Percentiles rank a stretch among this genome's conserved stretches.
These are phyloP conservation scores for Penstemon newberryi DNA, from an alignment of 257 asterid species.

Conservation along the genomic window DNA sequence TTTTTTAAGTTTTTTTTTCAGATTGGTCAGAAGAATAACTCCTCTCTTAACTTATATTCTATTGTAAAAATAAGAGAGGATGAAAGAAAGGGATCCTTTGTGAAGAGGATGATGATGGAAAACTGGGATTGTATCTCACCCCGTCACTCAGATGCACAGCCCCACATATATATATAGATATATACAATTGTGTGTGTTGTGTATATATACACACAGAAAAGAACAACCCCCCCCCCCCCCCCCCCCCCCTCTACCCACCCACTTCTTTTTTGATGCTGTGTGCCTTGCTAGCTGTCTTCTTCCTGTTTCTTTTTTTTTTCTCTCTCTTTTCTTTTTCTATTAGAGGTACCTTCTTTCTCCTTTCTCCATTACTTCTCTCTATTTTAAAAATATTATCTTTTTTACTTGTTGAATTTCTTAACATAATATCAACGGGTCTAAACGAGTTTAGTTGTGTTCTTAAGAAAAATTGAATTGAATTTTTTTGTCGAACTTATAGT, in stretches of 20 bases:
- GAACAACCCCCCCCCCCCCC: background rate
- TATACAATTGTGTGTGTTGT: background rate
- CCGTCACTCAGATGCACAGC: background rate
- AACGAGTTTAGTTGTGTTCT: background rate
- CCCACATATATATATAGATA: constrained; percentile 15
- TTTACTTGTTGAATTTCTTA: background rate
- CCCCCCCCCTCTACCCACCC: background rate
- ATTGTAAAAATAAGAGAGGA: background rate
- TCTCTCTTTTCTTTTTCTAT: background rate
- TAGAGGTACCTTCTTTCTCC: constrained; percentile 9
- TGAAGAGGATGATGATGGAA: constrained; percentile 10
- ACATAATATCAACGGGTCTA: background rate
- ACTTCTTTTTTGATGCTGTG: background rate
- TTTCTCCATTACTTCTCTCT: background rate
- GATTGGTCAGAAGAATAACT: background rate
- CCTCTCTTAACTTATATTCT: background rate
- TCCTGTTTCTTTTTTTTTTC: background rate
- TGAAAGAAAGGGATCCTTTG: background rate
- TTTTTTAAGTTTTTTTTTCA: too few species aligned
- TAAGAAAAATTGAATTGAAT: too few species aligned
- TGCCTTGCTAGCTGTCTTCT: constrained; percentile 11
- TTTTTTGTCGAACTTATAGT: too few species aligned
- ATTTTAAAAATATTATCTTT: background rate
- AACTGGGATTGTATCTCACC: background rate
- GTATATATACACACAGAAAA: background rate